phyloP scores from a whole-genome alignment of 441 rosid species.

The Syzygium malaccense region DNA sequence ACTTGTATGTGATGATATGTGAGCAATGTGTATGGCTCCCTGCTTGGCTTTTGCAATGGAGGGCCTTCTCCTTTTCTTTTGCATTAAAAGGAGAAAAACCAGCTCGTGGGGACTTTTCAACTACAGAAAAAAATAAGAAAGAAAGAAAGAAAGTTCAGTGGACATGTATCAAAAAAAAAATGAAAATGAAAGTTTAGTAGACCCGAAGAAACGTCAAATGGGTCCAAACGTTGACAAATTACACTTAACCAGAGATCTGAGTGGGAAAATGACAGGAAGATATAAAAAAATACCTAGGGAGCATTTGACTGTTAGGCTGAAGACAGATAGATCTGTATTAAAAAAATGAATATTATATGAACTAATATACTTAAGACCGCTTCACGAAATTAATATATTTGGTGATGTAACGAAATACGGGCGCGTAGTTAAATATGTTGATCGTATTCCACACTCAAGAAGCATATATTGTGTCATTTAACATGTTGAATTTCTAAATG shows the following conservation, averaged over 20 bases:
- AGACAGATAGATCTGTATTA: not conserved
- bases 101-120: not conserved
- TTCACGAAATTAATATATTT: too few species aligned
- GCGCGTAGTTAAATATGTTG: not conserved
- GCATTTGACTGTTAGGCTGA: constrained; percentile 15
- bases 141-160: not conserved
- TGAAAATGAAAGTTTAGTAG: not conserved
- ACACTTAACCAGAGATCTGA: not conserved
- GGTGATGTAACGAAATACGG: not conserved
- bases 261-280: not conserved
- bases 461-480: not conserved
- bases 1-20: not conserved
- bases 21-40: not conserved
- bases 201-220: not conserved
- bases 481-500: too few species aligned
- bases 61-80: not conserved
- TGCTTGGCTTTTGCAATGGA: not conserved
- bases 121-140: not conserved
- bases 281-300: not conserved
- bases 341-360: not conserved
- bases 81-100: not conserved
- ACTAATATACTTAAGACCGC: not conserved
- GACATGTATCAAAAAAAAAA: not conserved
- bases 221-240: not conserved
- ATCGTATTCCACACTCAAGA: not conserved